A percentile compares a stretch with the other conserved stretches of the same genome.
Evolutionary conservation across 352 stramenopile species (phyloP).

Genomic region (Elongisporangium undulatum): DNA sequence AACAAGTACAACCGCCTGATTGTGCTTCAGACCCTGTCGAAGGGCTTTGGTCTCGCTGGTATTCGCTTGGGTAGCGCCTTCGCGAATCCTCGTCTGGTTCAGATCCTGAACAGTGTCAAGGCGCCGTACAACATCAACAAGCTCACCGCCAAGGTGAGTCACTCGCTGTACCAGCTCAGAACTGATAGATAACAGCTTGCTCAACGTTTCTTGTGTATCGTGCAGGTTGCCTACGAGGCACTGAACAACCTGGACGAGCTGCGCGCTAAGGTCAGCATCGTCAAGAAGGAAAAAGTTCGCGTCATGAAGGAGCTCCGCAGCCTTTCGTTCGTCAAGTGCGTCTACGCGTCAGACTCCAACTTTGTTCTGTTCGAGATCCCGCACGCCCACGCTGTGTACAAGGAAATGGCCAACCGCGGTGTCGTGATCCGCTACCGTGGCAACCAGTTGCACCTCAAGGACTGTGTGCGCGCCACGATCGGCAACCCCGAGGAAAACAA

Average conservation of each 20-base stretch:
- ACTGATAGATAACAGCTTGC: background rate
- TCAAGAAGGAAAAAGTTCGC: constrained; percentile 82
- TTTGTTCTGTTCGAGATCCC: constrained; percentile 96
- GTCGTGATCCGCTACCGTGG: constrained; percentile 97
- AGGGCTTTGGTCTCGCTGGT: constrained; percentile 97
- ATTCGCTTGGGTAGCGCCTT: constrained; percentile 94
- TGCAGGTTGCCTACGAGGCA: constrained; percentile 55
- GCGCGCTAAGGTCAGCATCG: constrained; percentile 52
- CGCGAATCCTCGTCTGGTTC: constrained; percentile 89
- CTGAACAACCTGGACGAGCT: constrained; percentile 55
- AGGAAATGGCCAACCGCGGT: constrained; percentile 88
- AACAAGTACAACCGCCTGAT: constrained; percentile 93
- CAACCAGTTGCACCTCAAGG: constrained; percentile 93
- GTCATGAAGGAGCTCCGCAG: constrained; percentile 82
- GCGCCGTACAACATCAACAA: constrained; percentile 99
- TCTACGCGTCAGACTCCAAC: constrained; percentile 96
- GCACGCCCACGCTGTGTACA: constrained; percentile 92
- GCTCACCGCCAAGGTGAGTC: constrained; percentile 82
- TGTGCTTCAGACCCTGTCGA: constrained; percentile 97
- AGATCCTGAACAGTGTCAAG: constrained; percentile 99
- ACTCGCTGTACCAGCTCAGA: background rate
- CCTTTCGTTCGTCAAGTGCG: constrained; percentile 90
- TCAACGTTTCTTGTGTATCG: background rate
- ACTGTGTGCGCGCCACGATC: constrained; percentile 95
- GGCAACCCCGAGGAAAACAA: constrained; percentile 93